A percentile compares a stretch with the other conserved stretches of the same genome.
phyloP scores from a whole-genome alignment of 106 monocot genomes.

The Chionographis japonica region DNA sequence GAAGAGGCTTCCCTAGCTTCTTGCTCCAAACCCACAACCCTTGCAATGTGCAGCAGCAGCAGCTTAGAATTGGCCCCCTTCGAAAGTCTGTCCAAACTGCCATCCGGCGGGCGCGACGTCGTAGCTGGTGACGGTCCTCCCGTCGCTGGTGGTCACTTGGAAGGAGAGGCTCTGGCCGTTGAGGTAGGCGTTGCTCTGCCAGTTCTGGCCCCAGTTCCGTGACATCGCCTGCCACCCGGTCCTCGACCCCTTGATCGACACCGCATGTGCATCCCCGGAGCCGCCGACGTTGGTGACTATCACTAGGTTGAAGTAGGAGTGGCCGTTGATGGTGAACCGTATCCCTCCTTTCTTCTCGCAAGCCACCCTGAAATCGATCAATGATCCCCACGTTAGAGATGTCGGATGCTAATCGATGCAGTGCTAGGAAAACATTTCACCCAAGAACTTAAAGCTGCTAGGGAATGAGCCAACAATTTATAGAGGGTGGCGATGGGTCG shows the following conservation, averaged over 20 bases:
- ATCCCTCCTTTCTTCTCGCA: slow-evolving; percentile 73
- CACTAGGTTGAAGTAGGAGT: slow-evolving; percentile 80
- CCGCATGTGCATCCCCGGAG: slow-evolving; percentile 61
- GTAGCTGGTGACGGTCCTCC: slow-evolving; percentile 45
- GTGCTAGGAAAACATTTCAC: too few relatives aligned
- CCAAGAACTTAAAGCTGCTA: too few relatives aligned
- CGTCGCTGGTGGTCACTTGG: slow-evolving; percentile 80
- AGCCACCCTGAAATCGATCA: slow-evolving; percentile 24
- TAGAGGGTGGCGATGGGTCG: too few relatives aligned
- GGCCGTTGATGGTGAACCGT: slow-evolving; percentile 67
- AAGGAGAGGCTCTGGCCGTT: slow-evolving; percentile 69
- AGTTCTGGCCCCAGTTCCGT: slow-evolving; percentile 82
- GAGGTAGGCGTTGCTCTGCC: slow-evolving; percentile 80
- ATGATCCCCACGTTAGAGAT: too few relatives aligned
- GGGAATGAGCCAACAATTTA: too few relatives aligned
- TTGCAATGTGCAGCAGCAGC: neutral
- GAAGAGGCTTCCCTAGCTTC: too few relatives aligned
- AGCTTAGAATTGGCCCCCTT: slow-evolving; percentile 31
- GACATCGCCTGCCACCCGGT: slow-evolving; percentile 72
- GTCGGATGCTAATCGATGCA: too few relatives aligned
- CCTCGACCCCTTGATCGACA: slow-evolving; percentile 56
- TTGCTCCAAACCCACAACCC: too few relatives aligned
- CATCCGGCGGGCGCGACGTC: slow-evolving; percentile 49
- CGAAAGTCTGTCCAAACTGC: slow-evolving; percentile 74
- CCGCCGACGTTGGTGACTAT: slow-evolving; percentile 69